These are phyloP conservation scores for Poteriospumella lacustris DNA, from an alignment of 108 stramenopile species.

Conservation along the genomic window DNA sequence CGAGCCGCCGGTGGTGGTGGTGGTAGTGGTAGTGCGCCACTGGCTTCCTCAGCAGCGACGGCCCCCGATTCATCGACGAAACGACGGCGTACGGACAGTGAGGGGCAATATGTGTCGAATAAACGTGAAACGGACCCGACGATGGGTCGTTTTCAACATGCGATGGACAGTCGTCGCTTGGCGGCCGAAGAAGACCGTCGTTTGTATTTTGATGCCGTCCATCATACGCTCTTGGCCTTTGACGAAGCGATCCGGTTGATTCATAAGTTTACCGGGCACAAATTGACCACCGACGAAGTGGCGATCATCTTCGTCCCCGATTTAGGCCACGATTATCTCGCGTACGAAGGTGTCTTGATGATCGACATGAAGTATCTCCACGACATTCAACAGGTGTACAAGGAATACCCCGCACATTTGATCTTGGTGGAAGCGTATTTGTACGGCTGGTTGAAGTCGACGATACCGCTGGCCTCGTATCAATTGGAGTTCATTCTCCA, in stretches of 20 bases:
- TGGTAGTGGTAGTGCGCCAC: too few species aligned
- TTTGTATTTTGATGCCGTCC: not conserved
- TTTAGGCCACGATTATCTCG: constrained; percentile 1
- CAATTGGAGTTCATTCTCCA: constrained; percentile 12
- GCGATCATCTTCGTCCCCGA: constrained; percentile 6
- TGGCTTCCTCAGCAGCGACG: not conserved
- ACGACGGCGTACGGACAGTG: not conserved
- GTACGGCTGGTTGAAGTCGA: not conserved
- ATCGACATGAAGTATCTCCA: not conserved
- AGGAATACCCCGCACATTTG: constrained; percentile 1
- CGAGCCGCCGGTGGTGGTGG: too few species aligned
- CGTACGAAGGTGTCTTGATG: not conserved
- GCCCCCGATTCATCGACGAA: not conserved
- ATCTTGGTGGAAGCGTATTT: not conserved
- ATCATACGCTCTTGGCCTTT: constrained; percentile 13
- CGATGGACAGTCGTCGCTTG: not conserved
- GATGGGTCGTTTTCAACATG: not conserved
- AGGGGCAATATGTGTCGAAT: not conserved
- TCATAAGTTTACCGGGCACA: constrained; percentile 5
- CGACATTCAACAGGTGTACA: not conserved
- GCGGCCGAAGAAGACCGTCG: not conserved
- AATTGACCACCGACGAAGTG: not conserved
- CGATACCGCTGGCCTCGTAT: constrained; percentile 13
- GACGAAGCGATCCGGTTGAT: not conserved
- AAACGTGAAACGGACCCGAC: not conserved